A percentile compares a stretch with the other conserved stretches of the same genome.
phyloP scores from a whole-genome alignment of 169 alveolate genomes.

The Plasmodium reichenowi region DNA sequence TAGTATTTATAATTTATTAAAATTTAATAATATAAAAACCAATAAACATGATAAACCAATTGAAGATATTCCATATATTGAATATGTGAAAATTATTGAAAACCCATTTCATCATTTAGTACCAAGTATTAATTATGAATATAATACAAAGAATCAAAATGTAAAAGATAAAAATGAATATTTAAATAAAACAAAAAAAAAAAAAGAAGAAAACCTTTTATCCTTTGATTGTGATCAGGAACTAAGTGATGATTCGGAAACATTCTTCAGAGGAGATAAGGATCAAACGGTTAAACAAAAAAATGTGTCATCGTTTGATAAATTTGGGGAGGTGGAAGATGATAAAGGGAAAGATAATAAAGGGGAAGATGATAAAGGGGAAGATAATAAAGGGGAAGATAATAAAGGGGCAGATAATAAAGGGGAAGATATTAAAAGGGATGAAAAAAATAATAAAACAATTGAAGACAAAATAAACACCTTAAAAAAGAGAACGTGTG shows the following conservation, averaged over 20 bases:
- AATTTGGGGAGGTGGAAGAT: not conserved
- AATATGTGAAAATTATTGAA: slow-evolving; percentile 76
- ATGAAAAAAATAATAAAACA: not conserved
- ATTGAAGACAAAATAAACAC: slow-evolving; percentile 45
- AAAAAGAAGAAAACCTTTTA: slow-evolving; percentile 76
- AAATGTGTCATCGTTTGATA: not conserved
- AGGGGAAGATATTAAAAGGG: not conserved
- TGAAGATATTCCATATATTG: slow-evolving; percentile 52
- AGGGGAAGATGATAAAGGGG: not conserved
- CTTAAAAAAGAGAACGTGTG: slow-evolving; percentile 80
- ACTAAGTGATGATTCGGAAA: not conserved
- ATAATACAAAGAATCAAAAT: slow-evolving; percentile 18
- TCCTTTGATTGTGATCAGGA: slow-evolving; percentile 72
- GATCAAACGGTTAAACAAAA: not conserved
- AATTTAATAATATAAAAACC: slow-evolving; percentile 80
- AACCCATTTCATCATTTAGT: slow-evolving; percentile 85
- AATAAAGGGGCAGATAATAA: not conserved
- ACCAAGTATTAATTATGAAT: slow-evolving; percentile 62
- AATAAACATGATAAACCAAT: slow-evolving; percentile 80
- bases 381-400: not conserved
- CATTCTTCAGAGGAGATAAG: not conserved
- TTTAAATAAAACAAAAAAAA: not conserved
- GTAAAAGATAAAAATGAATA: not conserved
- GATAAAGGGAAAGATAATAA: not conserved
- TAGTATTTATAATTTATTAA: slow-evolving; percentile 82